Evolutionary conservation across 1,284 basidiomycete species (phyloP), one percentile per base, ranked within the genome.

Genomic region (Puccinia novopanici): DNA sequence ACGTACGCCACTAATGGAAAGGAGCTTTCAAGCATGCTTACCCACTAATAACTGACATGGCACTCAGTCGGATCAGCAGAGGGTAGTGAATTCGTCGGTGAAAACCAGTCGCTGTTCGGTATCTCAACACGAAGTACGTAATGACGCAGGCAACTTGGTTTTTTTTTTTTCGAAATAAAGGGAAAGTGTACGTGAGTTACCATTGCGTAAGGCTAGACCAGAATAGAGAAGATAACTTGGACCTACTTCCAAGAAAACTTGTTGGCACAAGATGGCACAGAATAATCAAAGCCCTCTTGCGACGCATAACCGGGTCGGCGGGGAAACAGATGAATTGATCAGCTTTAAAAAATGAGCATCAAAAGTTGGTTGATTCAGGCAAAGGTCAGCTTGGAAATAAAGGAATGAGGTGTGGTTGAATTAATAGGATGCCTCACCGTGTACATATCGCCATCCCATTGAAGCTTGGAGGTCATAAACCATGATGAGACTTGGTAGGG

Each of bases 171-270:
- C n/a, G n/a, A n/a, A n/a, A n/a, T n/a, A n/a, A n/a, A n/a, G n/a
- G n/a, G n/a, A n/a, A n/a, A n/a, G n/a, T n/a, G n/a, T n/a, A n/a
- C n/a, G n/a, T n/a, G n/a, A n/a, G n/a, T n/a, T n/a, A n/a, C n/a
- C n/a, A n/a, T n/a, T n/a, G n/a, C n/a, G n/a, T n/a, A n/a, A n/a
- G n/a, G n/a, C n/a, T n/a, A n/a, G n/a, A n/a, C n/a, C n/a, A n/a
- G n/a, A n/a, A n/a, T n/a, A n/a, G n/a, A n/a, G n/a, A n/a, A n/a
- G n/a, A 30, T 8, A 37, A 54, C 5, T 12, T 27, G 9, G 48
- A 30, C 76, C 48, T 71, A 78, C 76, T 37, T 70, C 76, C 65
- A 27, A 78, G 27, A 70, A 48, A 10, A 59, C 50, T 52, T 70
- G 76, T 55, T 30, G 54, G 22, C 22, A 54, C 27, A 40, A 78